Percentiles rank a stretch among this genome's conserved stretches.
These are phyloP conservation scores for Metschnikowia continentalis DNA, from an alignment of 805 yeast genomes.

Conservation along the genomic window DNA sequence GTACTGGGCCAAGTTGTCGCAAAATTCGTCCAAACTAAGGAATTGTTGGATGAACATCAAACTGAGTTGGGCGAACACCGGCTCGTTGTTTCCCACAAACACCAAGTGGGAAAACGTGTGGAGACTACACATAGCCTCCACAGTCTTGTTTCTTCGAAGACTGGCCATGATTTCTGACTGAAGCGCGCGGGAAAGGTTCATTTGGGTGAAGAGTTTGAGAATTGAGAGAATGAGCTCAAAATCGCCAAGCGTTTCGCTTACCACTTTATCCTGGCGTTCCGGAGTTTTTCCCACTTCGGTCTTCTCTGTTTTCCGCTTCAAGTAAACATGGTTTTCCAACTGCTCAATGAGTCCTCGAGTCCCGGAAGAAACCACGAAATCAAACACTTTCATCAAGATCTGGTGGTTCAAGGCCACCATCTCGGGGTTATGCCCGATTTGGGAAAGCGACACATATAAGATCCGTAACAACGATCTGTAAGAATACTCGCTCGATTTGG, in stretches of 20 bases:
- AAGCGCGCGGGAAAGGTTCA: conserved; percentile 47
- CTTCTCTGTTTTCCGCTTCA: conserved; percentile 25
- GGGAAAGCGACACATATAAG: conserved; percentile 44
- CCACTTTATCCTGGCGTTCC: conserved; percentile 14
- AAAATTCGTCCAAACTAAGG: conserved; percentile 55
- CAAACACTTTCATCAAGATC: conserved; percentile 55
- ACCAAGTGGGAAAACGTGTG: conserved; percentile 66
- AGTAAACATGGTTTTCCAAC: conserved; percentile 53
- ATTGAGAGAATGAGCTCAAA: conserved; percentile 58
- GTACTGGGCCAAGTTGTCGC: conserved; percentile 57
- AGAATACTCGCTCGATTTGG: conserved; percentile 26
- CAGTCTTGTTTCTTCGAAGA: conserved; percentile 55
- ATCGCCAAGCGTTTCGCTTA: conserved; percentile 57
- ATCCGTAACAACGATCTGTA: conserved; percentile 64
- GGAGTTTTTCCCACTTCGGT: no score
- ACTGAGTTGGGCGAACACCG: conserved; percentile 67
- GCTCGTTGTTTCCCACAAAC: conserved; percentile 53
- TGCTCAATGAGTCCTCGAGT: conserved; percentile 55
- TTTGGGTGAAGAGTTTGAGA: conserved; percentile 51
- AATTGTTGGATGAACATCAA: conserved; percentile 67
- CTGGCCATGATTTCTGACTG: conserved; percentile 47
- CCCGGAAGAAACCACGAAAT: conserved; percentile 60
- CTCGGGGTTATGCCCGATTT: conserved; percentile 38
- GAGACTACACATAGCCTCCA: conserved; percentile 57
- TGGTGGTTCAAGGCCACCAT: conserved; percentile 46